A percentile compares a stretch with the other conserved stretches of the same genome.
phyloP scores from a whole-genome alignment of 2,329 filamentous ascomycete genomes.

The Lecanoromycetidae sp. region DNA sequence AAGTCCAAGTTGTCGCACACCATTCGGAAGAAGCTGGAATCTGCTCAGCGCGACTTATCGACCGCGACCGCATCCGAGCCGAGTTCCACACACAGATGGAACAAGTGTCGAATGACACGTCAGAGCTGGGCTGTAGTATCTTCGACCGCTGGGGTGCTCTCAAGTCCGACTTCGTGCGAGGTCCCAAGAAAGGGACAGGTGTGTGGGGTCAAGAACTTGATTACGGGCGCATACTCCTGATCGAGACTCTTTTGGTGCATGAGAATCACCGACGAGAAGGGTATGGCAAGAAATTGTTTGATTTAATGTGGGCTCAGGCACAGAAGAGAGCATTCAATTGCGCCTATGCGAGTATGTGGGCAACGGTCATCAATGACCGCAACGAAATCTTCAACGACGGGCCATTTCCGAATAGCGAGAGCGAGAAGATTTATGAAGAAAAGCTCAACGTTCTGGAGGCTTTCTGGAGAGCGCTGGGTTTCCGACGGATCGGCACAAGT shows the following conservation, averaged over 20 bases:
- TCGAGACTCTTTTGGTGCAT: constrained; percentile 21
- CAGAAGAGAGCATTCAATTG: constrained; percentile 10
- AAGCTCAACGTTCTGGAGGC: constrained; percentile 9
- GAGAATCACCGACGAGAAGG: constrained; percentile 23
- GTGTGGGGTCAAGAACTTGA: constrained; percentile 24
- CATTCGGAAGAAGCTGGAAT: not conserved
- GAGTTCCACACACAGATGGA: constrained; percentile 29
- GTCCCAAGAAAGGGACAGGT: constrained; percentile 23
- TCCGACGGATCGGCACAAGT: constrained; percentile 26
- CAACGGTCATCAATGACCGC: constrained; percentile 9
- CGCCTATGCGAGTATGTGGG: constrained; percentile 21
- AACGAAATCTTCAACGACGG: not conserved
- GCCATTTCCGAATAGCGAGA: not conserved
- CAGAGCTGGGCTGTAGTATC: constrained; percentile 26
- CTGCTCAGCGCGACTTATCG: constrained; percentile 17
- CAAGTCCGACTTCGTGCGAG: constrained; percentile 24
- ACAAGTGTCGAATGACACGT: constrained; percentile 21
- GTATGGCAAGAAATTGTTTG: constrained; percentile 24
- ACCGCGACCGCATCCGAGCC: constrained; percentile 20
- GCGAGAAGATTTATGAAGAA: constrained; percentile 1
- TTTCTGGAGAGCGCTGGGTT: constrained; percentile 25
- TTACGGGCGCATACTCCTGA: constrained; percentile 23
- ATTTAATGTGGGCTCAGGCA: constrained; percentile 23
- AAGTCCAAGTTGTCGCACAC: too few relatives aligned
- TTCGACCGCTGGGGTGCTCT: constrained; percentile 31